These are phyloP conservation scores for Cyathus pygmaeus DNA, from an alignment of 1,284 basidiomycete genomes.

Conservation along the genomic window DNA sequence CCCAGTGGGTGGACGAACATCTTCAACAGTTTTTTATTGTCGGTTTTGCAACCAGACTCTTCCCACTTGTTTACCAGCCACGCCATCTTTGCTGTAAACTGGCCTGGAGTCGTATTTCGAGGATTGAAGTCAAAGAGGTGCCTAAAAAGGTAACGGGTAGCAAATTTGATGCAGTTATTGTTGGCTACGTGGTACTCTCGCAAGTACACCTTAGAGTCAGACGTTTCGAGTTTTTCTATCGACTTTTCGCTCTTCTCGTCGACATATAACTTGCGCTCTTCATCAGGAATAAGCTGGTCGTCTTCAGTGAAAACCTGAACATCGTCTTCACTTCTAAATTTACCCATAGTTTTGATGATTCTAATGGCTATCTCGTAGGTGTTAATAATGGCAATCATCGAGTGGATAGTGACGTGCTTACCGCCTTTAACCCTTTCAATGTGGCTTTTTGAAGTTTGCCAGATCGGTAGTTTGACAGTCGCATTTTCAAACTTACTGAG, in stretches of 20 bases:
- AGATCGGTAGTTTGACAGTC: constrained; percentile 3
- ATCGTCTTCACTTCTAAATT: background rate
- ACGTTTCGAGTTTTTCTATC: background rate
- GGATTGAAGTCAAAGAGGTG: background rate
- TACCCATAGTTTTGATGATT: background rate
- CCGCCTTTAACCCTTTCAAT: background rate
- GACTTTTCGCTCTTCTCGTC: background rate
- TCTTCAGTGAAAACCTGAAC: background rate
- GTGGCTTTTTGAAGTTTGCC: constrained; percentile 1
- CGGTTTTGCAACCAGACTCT: background rate
- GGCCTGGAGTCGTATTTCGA: background rate
- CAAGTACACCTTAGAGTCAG: background rate
- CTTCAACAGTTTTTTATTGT: background rate
- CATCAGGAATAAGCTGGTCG: background rate
- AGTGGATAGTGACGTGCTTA: background rate
- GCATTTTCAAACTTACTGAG: background rate
- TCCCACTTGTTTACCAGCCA: constrained; percentile 1
- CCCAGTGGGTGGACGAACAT: constrained; percentile 1
- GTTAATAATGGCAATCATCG: background rate
- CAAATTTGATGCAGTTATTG: constrained; percentile 5
- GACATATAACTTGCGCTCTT: background rate
- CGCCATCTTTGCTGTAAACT: background rate
- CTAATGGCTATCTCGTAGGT: background rate
- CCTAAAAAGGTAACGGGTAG: background rate
- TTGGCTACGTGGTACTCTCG: background rate